Evolutionary conservation across 768 basidiomycete species (phyloP).

Genomic region (Leucocoprinus birnbaumii): DNA sequence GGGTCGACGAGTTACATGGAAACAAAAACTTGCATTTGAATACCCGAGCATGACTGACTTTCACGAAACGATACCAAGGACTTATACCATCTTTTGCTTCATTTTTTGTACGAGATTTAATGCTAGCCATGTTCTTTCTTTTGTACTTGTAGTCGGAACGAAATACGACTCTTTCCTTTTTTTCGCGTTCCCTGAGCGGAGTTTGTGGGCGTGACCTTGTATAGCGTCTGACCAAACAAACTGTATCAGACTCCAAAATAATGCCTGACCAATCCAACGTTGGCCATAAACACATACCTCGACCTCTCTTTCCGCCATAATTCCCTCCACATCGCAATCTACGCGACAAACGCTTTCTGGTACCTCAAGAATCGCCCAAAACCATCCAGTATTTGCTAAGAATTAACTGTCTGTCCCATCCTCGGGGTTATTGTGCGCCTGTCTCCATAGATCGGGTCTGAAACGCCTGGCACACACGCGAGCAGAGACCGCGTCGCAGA

Average conservation of each 20-base stretch:
- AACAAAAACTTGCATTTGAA: background rate
- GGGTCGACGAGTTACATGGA: background rate
- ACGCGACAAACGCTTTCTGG: slow-evolving; percentile 17
- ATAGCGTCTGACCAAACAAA: slow-evolving; percentile 31
- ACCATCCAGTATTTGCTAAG: slow-evolving; percentile 66
- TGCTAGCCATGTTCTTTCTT: slow-evolving; percentile 8
- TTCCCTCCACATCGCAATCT: slow-evolving; percentile 16
- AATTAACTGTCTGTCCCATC: slow-evolving; percentile 37
- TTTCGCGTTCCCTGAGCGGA: slow-evolving; percentile 1
- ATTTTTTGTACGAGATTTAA: slow-evolving; percentile 10
- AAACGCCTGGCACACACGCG: slow-evolving; percentile 3
- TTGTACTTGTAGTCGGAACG: slow-evolving; percentile 5
- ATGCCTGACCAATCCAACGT: slow-evolving; percentile 36
- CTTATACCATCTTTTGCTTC: background rate
- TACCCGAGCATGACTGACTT: slow-evolving; percentile 3
- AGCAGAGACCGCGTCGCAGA: background rate
- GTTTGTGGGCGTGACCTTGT: background rate
- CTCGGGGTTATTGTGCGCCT: background rate
- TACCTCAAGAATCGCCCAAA: slow-evolving; percentile 57
- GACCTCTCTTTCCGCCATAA: slow-evolving; percentile 17
- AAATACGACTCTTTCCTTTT: background rate
- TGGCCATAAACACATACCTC: slow-evolving; percentile 28
- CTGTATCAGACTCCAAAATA: slow-evolving; percentile 42
- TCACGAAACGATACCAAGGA: slow-evolving; percentile 5
- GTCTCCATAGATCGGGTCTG: background rate